Percentiles rank a stretch among this genome's conserved stretches.
Evolutionary conservation across 139 green algal species (phyloP).

Genomic region (Auxenochlorella pyrenoidosa): DNA sequence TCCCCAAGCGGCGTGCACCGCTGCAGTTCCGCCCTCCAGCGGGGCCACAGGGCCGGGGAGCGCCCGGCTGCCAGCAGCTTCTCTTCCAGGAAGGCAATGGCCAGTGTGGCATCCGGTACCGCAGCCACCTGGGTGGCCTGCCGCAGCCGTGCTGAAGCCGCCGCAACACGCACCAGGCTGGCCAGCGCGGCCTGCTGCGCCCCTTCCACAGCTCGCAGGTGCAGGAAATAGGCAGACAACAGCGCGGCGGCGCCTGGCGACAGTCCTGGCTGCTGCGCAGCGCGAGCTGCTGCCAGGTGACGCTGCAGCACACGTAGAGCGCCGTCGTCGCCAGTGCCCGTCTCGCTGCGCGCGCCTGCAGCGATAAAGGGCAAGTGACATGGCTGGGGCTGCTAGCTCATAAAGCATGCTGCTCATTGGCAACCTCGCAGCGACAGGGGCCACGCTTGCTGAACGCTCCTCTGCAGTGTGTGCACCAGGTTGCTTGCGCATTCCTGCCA

Average conservation of each 20-base stretch:
- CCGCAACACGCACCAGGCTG: conserved; percentile 38
- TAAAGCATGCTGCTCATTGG: too few relatives aligned
- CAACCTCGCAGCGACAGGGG: too few relatives aligned
- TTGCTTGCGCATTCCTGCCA: too few relatives aligned
- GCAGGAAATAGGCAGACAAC: conserved; percentile 38
- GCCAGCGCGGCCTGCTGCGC: conserved; percentile 15
- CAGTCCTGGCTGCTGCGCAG: conserved; percentile 24
- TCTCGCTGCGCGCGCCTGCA: not conserved
- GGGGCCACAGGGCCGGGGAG: not conserved
- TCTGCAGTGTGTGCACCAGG: too few relatives aligned
- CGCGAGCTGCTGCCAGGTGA: not conserved
- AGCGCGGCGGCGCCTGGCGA: conserved; percentile 17
- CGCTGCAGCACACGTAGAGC: conserved; percentile 1
- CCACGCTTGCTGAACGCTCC: too few relatives aligned
- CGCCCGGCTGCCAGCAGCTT: not conserved
- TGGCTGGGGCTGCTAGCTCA: too few relatives aligned
- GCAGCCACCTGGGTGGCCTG: not conserved
- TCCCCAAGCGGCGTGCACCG: conserved; percentile 1
- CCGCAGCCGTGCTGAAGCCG: conserved; percentile 39
- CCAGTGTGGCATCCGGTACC: conserved; percentile 46
- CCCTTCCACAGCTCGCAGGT: not conserved
- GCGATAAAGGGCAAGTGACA: too few relatives aligned
- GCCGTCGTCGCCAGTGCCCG: not conserved
- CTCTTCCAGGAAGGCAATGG: conserved; percentile 34
- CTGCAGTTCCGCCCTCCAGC: conserved; percentile 20